Base-by-base conservation (phyloP, 768 basidiomycete species). In the Pulveroboletus sp. region DNA sequence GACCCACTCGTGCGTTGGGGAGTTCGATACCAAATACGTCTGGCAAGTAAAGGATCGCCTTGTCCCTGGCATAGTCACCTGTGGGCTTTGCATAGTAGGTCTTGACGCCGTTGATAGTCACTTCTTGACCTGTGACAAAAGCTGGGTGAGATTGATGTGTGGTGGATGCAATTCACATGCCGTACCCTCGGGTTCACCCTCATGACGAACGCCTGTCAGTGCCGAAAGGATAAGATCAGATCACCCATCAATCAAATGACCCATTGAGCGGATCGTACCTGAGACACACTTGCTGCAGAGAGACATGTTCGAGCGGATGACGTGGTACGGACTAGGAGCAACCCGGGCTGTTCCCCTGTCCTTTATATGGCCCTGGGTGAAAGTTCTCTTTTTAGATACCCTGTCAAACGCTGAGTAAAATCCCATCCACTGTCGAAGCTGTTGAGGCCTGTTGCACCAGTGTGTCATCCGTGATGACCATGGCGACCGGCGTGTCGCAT, bases 61-160 rank as follows among this genome's bases (percentile, higher is more conserved):
- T 84, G 54, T 77, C 72, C 64, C 80, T 77, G 45, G 75, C 65
- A 50, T 78, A 81, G 33, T 76, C 74, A 3, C 57, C 55, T 1
- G 70, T 61, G 12, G 84, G 84, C 1, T 76, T 80, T 1, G 77
- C 75, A 43, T 82, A 70, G 51, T 85, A 85, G 52, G 66, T 70
- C 8, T 67, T 60, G 39, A 82, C 70, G 3, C 79, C 81, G 21
- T 63, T 70, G 48, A 83, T 71, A 21, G 58, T 52, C 52, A 78
- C 74, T 23, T 24, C 32, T 47, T 71, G 72, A 21, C 82, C 82
- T 82, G 48, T 17, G 29, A 42, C 2, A n/a, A 20, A 17, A 24
- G 5, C 3, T 20, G 13, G 5, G 33, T 48, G 39, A 54, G 44
- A 37, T 33, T 12, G 17, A 33, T 12, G n/a, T 20, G 13, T 24